Percentiles rank a stretch among this genome's conserved stretches.
Conservation (phyloP, 352 stramenopile genomes). For the Phytophthora nicotianae region DNA sequence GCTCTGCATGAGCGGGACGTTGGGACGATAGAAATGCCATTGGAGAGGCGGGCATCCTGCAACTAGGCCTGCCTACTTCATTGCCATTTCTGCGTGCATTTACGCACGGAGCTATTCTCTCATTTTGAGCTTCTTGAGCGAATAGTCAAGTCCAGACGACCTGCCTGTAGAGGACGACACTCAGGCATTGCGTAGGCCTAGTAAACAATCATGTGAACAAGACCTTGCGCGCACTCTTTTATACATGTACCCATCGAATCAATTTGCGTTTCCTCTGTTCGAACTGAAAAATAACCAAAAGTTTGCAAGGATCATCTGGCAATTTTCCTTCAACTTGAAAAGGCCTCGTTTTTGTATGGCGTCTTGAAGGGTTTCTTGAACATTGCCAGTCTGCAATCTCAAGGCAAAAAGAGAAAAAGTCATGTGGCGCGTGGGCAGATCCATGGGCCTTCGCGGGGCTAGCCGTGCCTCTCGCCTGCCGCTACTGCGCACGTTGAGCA, state of each 20-base stretch:
- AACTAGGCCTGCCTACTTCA: constrained; percentile 27
- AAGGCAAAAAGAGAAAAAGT: neutral
- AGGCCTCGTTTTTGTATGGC: neutral
- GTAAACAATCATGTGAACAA: constrained; percentile 17
- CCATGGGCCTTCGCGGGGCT: neutral
- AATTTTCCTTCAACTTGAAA: constrained; percentile 10
- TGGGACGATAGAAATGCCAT: constrained; percentile 35
- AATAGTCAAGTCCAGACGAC: constrained; percentile 28
- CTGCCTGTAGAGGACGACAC: constrained; percentile 1
- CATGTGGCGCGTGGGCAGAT: constrained; percentile 26
- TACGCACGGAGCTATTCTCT: constrained; percentile 33
- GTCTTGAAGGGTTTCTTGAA: neutral
- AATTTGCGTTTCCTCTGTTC: constrained; percentile 9
- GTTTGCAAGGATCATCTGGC: no score
- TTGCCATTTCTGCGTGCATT: constrained; percentile 35
- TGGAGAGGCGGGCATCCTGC: constrained; percentile 28
- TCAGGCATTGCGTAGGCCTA: constrained; percentile 11
- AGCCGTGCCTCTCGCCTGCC: neutral
- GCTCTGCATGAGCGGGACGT: constrained; percentile 4
- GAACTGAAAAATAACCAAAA: neutral
- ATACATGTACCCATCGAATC: neutral
- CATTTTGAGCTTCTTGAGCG: constrained; percentile 26
- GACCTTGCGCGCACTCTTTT: neutral
- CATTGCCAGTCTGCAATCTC: constrained; percentile 27
- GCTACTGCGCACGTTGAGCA: constrained; percentile 33